Evolutionary conservation across 768 basidiomycete species (phyloP).

Genomic region (Coprinellus aureogranulatus): DNA sequence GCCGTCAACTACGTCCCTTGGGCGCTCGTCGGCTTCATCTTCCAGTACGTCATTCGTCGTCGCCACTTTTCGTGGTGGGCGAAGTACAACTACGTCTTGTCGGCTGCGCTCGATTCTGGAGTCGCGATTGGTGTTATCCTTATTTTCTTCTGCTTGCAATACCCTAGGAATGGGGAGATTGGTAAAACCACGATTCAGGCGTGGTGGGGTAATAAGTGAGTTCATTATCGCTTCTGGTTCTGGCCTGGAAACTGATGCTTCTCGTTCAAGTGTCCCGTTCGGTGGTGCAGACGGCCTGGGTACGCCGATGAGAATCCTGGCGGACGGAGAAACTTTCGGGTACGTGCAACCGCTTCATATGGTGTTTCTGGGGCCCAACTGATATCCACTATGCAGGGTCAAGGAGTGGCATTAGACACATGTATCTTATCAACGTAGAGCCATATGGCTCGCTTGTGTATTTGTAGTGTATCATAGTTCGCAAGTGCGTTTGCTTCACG

Average conservation of each 20-base stretch:
- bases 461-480: too few relatives aligned
- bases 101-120: slow-evolving; percentile 71
- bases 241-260: neutral
- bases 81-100: slow-evolving; percentile 71
- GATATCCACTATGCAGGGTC: neutral
- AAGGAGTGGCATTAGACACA: neutral
- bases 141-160: slow-evolving; percentile 65
- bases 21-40: slow-evolving; percentile 63
- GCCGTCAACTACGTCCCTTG: slow-evolving; percentile 70
- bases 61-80: slow-evolving; percentile 67
- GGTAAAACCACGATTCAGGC: slow-evolving; percentile 48
- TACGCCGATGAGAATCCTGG: slow-evolving; percentile 31
- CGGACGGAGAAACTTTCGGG: slow-evolving; percentile 32
- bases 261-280: slow-evolving; percentile 28
- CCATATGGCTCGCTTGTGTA: too few relatives aligned
- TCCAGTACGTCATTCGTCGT: slow-evolving; percentile 60
- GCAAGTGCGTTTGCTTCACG: too few relatives aligned
- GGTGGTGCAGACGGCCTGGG: slow-evolving; percentile 41
- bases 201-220: slow-evolving; percentile 74
- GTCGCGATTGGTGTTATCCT: slow-evolving; percentile 53
- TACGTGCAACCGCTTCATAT: slow-evolving; percentile 13
- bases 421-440: neutral
- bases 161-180: slow-evolving; percentile 59
- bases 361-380: neutral
- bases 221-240: slow-evolving; percentile 13